phyloP scores from a whole-genome alignment of 495 filamentous ascomycete genomes.

The Aspergillus heteromorphus region DNA sequence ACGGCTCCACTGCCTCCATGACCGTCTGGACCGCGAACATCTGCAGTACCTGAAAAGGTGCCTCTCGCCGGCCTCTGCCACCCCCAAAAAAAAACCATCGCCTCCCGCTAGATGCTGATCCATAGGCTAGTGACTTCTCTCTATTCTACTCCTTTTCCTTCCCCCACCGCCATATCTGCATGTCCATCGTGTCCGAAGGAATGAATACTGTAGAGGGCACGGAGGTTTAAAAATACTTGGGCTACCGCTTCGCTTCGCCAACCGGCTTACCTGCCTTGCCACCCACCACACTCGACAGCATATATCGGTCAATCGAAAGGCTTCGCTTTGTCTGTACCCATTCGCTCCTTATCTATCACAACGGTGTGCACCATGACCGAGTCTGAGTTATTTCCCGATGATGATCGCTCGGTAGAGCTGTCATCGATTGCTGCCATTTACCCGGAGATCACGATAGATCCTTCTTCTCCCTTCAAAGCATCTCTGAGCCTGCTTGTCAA shows the following conservation, averaged over 20 bases:
- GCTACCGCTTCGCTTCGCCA: conserved; percentile 3
- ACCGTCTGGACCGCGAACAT: background rate
- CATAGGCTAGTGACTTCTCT: background rate
- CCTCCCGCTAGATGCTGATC: conserved; percentile 1
- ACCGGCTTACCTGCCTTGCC: conserved; percentile 11
- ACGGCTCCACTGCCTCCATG: conserved; percentile 11
- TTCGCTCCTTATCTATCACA: background rate
- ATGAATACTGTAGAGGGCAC: background rate
- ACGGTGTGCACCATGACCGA: conserved; percentile 24
- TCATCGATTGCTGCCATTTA: conserved; percentile 82
- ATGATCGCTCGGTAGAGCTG: conserved; percentile 74
- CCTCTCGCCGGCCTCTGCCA: background rate
- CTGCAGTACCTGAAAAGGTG: conserved; percentile 2
- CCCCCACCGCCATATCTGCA: background rate
- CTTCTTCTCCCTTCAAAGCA: conserved; percentile 53
- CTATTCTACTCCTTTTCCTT: conserved; percentile 1
- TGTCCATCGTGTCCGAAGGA: background rate
- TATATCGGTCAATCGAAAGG: background rate
- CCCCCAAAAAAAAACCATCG: background rate
- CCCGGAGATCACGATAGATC: conserved; percentile 68
- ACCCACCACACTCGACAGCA: conserved; percentile 1
- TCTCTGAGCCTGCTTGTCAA: conserved; percentile 68
- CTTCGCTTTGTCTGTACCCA: background rate
- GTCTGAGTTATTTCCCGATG: conserved; percentile 32
- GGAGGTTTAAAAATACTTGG: conserved; percentile 1